A percentile compares a stretch with the other conserved stretches of the same genome.
Evolutionary conservation across 2,329 filamentous ascomycete genomes (phyloP).

Genomic region (Aureobasidium sp.): DNA sequence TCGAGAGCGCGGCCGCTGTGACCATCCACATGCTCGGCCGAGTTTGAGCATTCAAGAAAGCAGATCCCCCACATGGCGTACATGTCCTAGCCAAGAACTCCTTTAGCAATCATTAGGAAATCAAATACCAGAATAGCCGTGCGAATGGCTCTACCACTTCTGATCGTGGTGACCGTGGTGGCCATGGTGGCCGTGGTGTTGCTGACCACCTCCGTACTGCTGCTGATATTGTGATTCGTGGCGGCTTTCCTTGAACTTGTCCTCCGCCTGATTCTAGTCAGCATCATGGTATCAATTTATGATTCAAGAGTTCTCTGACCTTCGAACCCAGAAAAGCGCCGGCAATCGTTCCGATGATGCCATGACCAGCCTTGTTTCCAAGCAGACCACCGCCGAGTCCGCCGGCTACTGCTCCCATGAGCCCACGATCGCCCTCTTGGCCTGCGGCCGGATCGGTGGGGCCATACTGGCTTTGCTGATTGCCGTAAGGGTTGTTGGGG

Average conservation of each 20-base stretch:
- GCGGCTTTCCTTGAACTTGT: slow-evolving; percentile 44
- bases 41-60: neutral
- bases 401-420: slow-evolving; percentile 51
- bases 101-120: neutral
- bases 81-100: neutral
- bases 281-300: neutral
- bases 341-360: slow-evolving; percentile 50
- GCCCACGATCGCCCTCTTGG: slow-evolving; percentile 49
- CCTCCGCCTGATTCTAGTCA: slow-evolving; percentile 33
- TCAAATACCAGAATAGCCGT: neutral
- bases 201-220: neutral
- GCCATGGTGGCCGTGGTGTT: slow-evolving; percentile 19
- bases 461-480: slow-evolving; percentile 32
- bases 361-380: slow-evolving; percentile 52
- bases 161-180: slow-evolving; percentile 23
- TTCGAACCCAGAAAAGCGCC: slow-evolving; percentile 52
- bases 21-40: slow-evolving; percentile 3
- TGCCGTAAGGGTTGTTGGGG: slow-evolving; percentile 31
- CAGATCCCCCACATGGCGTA: slow-evolving; percentile 8
- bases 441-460: slow-evolving; percentile 40
- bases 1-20: neutral
- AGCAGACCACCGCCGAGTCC: slow-evolving; percentile 51
- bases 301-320: neutral
- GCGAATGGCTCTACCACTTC: neutral
- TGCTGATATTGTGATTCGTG: slow-evolving; percentile 18